These are phyloP conservation scores for Ustilago shanxiensis DNA, from an alignment of 1,284 basidiomycete genomes.

Conservation along the genomic window DNA sequence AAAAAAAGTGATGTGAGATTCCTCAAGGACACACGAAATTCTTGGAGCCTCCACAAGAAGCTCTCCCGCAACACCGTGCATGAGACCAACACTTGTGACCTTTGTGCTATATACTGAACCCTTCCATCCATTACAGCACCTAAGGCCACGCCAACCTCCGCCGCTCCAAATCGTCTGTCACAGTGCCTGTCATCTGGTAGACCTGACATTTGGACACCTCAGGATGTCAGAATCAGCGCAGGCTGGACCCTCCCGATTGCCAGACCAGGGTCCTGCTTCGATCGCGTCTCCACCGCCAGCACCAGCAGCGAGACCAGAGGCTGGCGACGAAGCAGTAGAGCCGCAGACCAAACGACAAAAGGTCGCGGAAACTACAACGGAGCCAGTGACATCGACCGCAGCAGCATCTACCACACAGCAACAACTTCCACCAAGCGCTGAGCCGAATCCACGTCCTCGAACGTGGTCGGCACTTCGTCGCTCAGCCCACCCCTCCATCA, in stretches of 20 bases:
- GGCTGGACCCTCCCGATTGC: neutral
- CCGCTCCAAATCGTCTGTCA: neutral
- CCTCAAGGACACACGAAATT: neutral
- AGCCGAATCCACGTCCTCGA: neutral
- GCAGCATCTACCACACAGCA: neutral
- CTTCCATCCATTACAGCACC: neutral
- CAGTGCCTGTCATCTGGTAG: neutral
- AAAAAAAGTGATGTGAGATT: too few species aligned
- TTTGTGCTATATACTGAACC: too few species aligned
- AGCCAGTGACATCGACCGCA: neutral
- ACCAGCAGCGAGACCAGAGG: neutral
- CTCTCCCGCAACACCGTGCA: neutral
- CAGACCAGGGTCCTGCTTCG: neutral
- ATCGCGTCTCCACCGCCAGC: neutral
- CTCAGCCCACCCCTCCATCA: constrained; percentile 54
- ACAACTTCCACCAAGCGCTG: neutral
- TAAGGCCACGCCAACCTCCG: neutral
- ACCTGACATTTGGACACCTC: neutral
- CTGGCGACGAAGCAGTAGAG: neutral
- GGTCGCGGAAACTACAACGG: neutral
- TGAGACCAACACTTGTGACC: neutral
- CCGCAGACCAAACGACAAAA: neutral
- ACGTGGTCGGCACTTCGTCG: constrained; percentile 24
- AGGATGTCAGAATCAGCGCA: neutral
- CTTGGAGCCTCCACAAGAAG: neutral